A percentile compares a stretch with the other conserved stretches of the same genome.
phyloP scores from a whole-genome alignment of 768 basidiomycete species.

The Boletus reticulatus region DNA sequence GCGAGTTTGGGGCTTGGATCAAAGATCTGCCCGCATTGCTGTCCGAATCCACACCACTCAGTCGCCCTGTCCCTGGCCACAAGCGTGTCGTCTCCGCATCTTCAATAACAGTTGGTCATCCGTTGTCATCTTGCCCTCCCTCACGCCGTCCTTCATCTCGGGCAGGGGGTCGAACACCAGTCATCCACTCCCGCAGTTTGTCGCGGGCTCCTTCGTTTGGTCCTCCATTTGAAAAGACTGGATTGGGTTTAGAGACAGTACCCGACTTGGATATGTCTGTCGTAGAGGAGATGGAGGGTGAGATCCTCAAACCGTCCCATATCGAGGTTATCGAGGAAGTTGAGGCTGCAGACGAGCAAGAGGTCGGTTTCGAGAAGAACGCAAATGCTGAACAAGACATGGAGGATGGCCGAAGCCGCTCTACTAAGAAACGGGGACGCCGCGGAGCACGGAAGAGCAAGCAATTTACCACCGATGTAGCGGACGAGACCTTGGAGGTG shows the following conservation, averaged over 20 bases:
- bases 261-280: conserved; percentile 44
- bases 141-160: conserved; percentile 74
- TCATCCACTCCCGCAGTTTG: conserved; percentile 51
- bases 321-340: conserved; percentile 38
- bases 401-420: conserved; percentile 45
- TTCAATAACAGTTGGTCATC: conserved; percentile 59
- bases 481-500: conserved; percentile 60
- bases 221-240: conserved; percentile 42
- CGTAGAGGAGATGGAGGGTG: conserved; percentile 43
- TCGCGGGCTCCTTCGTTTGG: conserved; percentile 65
- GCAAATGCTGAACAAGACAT: conserved; percentile 27
- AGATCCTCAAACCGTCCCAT: conserved; percentile 21
- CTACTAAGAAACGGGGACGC: conserved; percentile 78
- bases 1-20: conserved; percentile 85
- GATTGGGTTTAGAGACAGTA: conserved; percentile 48
- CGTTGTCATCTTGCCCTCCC: conserved; percentile 59
- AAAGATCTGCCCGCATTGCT: conserved; percentile 77
- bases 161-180: conserved; percentile 54
- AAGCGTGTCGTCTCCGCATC: conserved; percentile 56
- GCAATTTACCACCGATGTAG: conserved; percentile 20
- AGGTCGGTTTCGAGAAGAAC: conserved; percentile 12
- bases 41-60: conserved; percentile 35
- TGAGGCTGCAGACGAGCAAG: conserved; percentile 34
- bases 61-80: conserved; percentile 41
- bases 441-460: conserved; percentile 83